A percentile compares a stretch with the other conserved stretches of the same genome.
These are phyloP conservation scores for Aulographum hederae DNA, from an alignment of 2,329 filamentous ascomycete genomes.

Conservation along the genomic window DNA sequence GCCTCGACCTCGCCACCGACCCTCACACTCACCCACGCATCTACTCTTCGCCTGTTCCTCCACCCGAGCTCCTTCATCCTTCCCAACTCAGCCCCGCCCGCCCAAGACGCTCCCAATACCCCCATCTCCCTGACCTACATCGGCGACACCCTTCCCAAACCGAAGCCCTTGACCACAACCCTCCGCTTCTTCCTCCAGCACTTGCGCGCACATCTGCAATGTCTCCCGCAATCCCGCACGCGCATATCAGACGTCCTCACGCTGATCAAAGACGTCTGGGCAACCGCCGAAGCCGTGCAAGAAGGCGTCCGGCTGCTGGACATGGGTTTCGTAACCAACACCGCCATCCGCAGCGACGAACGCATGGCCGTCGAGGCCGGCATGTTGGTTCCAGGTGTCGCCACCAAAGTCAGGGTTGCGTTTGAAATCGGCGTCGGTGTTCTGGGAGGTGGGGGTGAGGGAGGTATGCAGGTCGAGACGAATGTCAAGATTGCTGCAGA, in stretches of 20 bases:
- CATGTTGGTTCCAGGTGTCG: slow-evolving; percentile 43
- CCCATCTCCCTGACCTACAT: slow-evolving; percentile 56
- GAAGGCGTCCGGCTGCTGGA: slow-evolving; percentile 44
- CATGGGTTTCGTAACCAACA: slow-evolving; percentile 44
- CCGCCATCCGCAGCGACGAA: slow-evolving; percentile 44
- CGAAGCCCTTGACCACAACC: slow-evolving; percentile 39
- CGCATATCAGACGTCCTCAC: slow-evolving; percentile 38
- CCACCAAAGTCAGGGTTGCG: slow-evolving; percentile 49
- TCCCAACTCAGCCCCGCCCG: slow-evolving; percentile 9
- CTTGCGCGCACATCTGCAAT: slow-evolving; percentile 49
- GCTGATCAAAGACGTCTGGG: slow-evolving; percentile 46
- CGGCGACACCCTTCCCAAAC: slow-evolving; percentile 29
- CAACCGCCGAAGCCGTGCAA: slow-evolving; percentile 39
- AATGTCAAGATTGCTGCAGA: slow-evolving; percentile 24
- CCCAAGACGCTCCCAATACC: slow-evolving; percentile 20
- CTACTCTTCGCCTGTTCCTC: slow-evolving; percentile 56
- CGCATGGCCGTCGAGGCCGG: slow-evolving; percentile 42
- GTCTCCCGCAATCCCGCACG: slow-evolving; percentile 38
- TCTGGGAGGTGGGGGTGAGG: slow-evolving; percentile 25
- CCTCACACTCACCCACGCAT: slow-evolving; percentile 56
- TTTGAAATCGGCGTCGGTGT: slow-evolving; percentile 34
- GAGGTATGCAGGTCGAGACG: slow-evolving; percentile 35
- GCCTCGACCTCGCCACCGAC: slow-evolving; percentile 37
- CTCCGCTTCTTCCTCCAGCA: slow-evolving; percentile 60
- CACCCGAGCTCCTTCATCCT: slow-evolving; percentile 40